These are phyloP conservation scores for Grigorovia humatica DNA, from an alignment of 805 yeast species.

Conservation along the genomic window DNA sequence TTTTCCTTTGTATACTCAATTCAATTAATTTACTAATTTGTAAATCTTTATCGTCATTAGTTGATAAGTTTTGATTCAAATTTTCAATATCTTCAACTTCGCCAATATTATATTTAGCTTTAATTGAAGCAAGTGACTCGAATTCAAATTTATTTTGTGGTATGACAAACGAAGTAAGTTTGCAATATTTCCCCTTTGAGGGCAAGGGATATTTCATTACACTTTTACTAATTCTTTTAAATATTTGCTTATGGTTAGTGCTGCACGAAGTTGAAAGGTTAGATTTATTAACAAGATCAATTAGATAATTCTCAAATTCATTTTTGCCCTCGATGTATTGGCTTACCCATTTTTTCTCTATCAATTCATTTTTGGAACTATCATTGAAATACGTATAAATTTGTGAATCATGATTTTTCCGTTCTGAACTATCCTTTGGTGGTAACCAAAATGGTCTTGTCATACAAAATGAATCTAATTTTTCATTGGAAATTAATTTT, in stretches of 20 bases:
- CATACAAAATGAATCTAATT: constrained; percentile 40
- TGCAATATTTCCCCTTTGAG: background rate
- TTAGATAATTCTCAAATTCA: background rate
- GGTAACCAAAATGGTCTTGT: constrained; percentile 65
- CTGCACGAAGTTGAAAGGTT: background rate
- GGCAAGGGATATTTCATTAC: constrained; percentile 11
- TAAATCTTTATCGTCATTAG: constrained; percentile 20
- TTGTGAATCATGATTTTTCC: constrained; percentile 37
- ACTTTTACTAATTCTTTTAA: constrained; percentile 32
- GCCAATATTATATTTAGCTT: too few relatives aligned
- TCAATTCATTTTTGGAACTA: background rate
- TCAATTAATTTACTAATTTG: constrained; percentile 20
- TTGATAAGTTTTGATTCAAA: constrained; percentile 2
- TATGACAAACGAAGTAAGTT: background rate
- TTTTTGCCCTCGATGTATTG: background rate
- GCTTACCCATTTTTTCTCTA: background rate
- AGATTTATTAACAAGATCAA: constrained; percentile 1
- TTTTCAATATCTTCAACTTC: background rate
- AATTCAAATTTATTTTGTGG: background rate
- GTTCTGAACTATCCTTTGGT: constrained; percentile 46
- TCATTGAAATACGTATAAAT: background rate
- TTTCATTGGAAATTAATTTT: constrained; percentile 48
- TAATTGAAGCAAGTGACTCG: background rate
- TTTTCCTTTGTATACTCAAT: constrained; percentile 6
- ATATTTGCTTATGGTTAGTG: constrained; percentile 12